phyloP scores from a whole-genome alignment of 306 rosid genomes.

The Prunus davidiana region DNA sequence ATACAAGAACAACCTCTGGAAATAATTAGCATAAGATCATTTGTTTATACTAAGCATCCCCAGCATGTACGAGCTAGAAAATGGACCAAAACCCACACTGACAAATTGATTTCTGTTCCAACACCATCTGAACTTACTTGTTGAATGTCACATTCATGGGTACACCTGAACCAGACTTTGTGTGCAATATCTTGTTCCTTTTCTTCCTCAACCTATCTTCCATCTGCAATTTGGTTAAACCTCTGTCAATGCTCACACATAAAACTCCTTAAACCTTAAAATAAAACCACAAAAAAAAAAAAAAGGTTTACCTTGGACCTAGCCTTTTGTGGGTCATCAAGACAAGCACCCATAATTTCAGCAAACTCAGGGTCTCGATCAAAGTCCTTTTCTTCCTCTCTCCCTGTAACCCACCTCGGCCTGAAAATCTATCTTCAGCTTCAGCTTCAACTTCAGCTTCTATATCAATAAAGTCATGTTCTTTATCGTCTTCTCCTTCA shows the following conservation, averaged over 20 bases:
- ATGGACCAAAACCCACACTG: background rate
- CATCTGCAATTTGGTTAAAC: constrained; percentile 54
- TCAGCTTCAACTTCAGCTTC: constrained; percentile 17
- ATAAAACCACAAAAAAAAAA: background rate
- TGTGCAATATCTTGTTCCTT: constrained; percentile 74
- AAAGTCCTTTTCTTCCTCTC: constrained; percentile 47
- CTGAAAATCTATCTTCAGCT: constrained; percentile 33
- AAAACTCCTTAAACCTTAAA: constrained; percentile 5
- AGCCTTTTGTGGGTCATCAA: constrained; percentile 74
- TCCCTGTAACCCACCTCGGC: constrained; percentile 42
- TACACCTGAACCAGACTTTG: constrained; percentile 75
- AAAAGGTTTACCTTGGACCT: constrained; percentile 59
- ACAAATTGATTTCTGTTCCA: background rate
- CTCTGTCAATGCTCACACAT: background rate
- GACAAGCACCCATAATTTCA: constrained; percentile 59
- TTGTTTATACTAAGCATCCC: background rate
- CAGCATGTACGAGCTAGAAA: background rate
- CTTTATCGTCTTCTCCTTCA: constrained; percentile 25
- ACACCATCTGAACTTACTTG: constrained; percentile 49
- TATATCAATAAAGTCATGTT: constrained; percentile 21
- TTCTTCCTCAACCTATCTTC: constrained; percentile 84
- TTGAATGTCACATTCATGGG: constrained; percentile 73
- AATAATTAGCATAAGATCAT: background rate
- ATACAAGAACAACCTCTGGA: background rate
- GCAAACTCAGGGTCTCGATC: constrained; percentile 87